A percentile compares a stretch with the other conserved stretches of the same genome.
These are phyloP conservation scores for Lactarius psammicola DNA, from an alignment of 768 basidiomycete species.

Conservation along the genomic window DNA sequence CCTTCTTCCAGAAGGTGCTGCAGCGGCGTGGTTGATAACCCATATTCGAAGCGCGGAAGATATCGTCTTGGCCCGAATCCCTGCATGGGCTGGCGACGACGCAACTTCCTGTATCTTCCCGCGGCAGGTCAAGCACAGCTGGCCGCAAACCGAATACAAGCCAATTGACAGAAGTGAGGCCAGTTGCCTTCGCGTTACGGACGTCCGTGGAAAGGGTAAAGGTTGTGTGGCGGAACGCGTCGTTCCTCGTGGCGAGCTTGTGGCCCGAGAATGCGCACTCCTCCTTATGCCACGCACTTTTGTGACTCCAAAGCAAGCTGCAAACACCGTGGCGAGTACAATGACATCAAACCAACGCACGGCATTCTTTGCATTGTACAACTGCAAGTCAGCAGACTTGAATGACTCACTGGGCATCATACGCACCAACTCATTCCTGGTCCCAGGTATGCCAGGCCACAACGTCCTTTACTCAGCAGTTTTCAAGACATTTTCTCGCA, in stretches of 20 bases:
- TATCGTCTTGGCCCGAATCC: conserved; percentile 2
- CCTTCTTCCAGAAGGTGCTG: not conserved
- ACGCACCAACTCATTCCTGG: conserved; percentile 11
- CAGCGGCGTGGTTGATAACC: not conserved
- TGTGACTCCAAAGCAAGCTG: not conserved
- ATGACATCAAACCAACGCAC: not conserved
- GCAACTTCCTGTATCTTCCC: conserved; percentile 14
- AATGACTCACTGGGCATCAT: conserved; percentile 1
- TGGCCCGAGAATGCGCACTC: conserved; percentile 41
- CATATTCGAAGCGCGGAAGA: not conserved
- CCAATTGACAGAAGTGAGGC: not conserved
- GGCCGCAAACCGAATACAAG: not conserved
- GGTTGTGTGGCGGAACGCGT: conserved; percentile 37
- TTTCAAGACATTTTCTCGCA: conserved; percentile 31
- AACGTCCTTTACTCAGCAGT: conserved; percentile 30
- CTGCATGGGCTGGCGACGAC: conserved; percentile 1
- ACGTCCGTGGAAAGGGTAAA: conserved; percentile 29
- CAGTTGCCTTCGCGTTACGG: conserved; percentile 6
- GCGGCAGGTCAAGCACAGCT: not conserved
- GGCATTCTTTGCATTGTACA: conserved; percentile 5
- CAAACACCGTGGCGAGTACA: not conserved
- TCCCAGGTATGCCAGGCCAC: conserved; percentile 18
- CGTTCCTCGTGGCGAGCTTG: conserved; percentile 36
- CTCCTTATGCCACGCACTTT: conserved; percentile 28
- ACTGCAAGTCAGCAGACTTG: not conserved